Evolutionary conservation across 2,329 filamentous ascomycete species (phyloP).

Genomic region (Colletotrichum sp.): DNA sequence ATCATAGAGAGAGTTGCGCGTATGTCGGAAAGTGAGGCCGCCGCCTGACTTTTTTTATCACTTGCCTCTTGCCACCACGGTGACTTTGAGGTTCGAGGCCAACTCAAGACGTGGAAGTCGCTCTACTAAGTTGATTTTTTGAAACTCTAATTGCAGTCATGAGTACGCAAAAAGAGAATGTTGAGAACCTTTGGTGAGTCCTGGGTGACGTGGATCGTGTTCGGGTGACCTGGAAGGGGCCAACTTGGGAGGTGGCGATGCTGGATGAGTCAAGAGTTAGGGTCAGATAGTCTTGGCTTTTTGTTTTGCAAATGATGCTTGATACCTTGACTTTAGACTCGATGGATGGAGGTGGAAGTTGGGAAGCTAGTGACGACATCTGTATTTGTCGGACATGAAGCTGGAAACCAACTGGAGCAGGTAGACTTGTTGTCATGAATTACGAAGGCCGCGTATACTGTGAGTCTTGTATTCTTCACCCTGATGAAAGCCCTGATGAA

Average conservation of each 20-base stretch:
- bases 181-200: background rate
- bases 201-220: background rate
- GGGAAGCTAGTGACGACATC: background rate
- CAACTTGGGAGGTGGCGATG: background rate
- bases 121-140: background rate
- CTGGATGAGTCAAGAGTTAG: background rate
- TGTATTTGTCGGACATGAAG: background rate
- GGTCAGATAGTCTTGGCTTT: accelerated
- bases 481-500: background rate
- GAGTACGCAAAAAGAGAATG: accelerated
- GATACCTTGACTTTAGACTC: background rate
- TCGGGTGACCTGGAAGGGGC: background rate
- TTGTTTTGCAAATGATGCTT: background rate
- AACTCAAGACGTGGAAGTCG: accelerated
- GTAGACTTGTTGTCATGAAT: background rate
- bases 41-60: background rate
- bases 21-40: background rate
- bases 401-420: background rate
- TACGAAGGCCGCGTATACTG: background rate
- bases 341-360: background rate
- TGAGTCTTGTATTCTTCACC: background rate
- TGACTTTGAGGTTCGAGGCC: background rate
- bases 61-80: background rate
- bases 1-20: background rate
- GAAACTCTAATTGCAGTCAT: background rate